Conservation (phyloP, 176 grass and related monocot species). For the Aechmea fasciata region DNA sequence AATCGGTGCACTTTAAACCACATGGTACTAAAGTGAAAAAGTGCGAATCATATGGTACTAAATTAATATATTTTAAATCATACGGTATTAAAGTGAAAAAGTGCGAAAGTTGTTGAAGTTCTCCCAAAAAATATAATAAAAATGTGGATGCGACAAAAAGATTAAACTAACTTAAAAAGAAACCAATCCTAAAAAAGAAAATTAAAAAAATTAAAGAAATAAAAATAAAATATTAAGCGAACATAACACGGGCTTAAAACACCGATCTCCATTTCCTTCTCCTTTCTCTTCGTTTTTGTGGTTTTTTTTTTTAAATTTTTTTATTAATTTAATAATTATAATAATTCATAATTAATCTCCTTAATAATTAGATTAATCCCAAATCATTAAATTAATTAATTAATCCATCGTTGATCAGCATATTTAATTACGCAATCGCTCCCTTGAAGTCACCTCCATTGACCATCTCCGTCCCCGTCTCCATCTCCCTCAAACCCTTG, state of each 20-base stretch:
- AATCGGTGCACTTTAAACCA: too few relatives aligned
- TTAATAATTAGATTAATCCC: background rate
- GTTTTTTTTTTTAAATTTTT: too few relatives aligned
- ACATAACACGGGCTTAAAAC: background rate
- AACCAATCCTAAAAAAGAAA: background rate
- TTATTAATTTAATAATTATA: too few relatives aligned
- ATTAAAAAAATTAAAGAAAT: background rate
- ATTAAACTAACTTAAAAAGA: background rate
- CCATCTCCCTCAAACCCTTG: background rate
- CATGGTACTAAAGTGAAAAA: too few relatives aligned
- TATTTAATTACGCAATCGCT: background rate
- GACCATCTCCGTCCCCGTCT: background rate
- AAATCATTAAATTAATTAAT: background rate
- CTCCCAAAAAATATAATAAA: background rate
- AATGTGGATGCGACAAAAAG: background rate
- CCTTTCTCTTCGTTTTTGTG: background rate
- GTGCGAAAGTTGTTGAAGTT: too few relatives aligned
- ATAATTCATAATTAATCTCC: background rate
- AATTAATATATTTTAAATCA: too few relatives aligned
- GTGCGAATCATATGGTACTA: too few relatives aligned
- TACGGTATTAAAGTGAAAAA: too few relatives aligned
- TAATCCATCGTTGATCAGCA: background rate
- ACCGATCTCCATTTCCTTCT: background rate
- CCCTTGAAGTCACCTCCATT: conserved; percentile 4
- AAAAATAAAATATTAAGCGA: background rate